Evolutionary conservation across 495 filamentous ascomycete genomes (phyloP), one percentile per base, ranked within the genome.

Genomic region (Neurospora sp.): DNA sequence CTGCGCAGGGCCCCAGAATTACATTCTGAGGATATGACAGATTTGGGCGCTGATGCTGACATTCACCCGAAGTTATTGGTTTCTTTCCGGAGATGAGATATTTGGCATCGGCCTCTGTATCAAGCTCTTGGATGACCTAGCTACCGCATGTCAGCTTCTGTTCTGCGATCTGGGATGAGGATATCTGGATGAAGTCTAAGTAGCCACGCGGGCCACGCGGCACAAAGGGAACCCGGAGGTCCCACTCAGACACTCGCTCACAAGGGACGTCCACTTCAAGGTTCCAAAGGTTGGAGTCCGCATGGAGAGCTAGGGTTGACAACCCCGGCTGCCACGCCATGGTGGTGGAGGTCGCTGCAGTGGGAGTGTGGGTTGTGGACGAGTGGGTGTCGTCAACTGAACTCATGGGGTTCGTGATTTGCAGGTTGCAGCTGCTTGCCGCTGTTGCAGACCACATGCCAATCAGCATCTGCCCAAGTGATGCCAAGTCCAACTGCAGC

Each of bases 401-500:
- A 54, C 46, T 54, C 72, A 74, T 77, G 76, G 46, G 46, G 72
- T 77, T 72, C 62, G 74, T 78, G 76, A 78, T 78, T 76, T 78
- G 76, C 76, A 78, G 75, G 75, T 73, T 48, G 69, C 54, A 73
- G 77, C 76, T 77, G 73, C 72, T 76, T 77, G 73, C 73, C 75
- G 73, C 76, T 42, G 70, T 75, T 75, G 75, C 77, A 78, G 69
- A 59, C 44, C 66, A 42, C 37, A 44, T 23, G 73, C 78, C 72
- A 79, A 78, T 78, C 40, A 76, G 35, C 11, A 41, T 23, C 40
- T 69, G 54, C 5, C 14, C 35, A 20, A 37, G 69, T 69, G 41
- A 71, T 72, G 77, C 75, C 75, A 79, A 77, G 77, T 44, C 78
- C 74, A 75, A 77, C 74, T 72, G 75, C 72, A 77, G 74, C 72